Evolutionary conservation across 2,329 filamentous ascomycete species (phyloP).

Genomic region (Nannizziopsis arthrosporioides): DNA sequence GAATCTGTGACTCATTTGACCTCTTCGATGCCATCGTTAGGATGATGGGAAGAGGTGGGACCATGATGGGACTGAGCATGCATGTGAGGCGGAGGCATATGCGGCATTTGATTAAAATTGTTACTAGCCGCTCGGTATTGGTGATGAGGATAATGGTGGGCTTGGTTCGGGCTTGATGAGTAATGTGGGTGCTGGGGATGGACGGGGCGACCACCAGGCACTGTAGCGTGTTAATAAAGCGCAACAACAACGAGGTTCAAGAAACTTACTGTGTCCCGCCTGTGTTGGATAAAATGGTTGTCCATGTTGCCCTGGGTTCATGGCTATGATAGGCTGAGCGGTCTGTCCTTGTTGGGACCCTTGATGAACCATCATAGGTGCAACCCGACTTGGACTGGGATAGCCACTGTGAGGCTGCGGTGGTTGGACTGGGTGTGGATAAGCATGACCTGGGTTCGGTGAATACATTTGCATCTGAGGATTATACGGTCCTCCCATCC

Average conservation of each 20-base stretch:
- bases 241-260: conserved; percentile 22
- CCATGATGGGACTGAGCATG: conserved; percentile 21
- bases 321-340: conserved; percentile 55
- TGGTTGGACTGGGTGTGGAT: conserved; percentile 41
- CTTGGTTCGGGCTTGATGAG: conserved; percentile 53
- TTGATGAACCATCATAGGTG: conserved; percentile 90
- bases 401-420: conserved; percentile 57
- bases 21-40: conserved; percentile 36
- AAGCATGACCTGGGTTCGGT: conserved; percentile 59
- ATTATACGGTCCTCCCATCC: conserved; percentile 52
- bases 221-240: conserved; percentile 33
- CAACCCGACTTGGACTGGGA: conserved; percentile 75
- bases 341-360: conserved; percentile 82
- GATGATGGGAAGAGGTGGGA: conserved; percentile 29
- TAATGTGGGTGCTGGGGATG: conserved; percentile 54
- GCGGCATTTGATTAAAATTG: conserved; percentile 42
- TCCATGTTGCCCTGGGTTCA: conserved; percentile 64
- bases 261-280: conserved; percentile 56
- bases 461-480: conserved; percentile 78
- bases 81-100: conserved; percentile 33
- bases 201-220: conserved; percentile 47
- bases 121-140: conserved; percentile 46
- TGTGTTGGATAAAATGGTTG: conserved; percentile 62
- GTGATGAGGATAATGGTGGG: conserved; percentile 50
- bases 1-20: conserved; percentile 35